A percentile compares a stretch with the other conserved stretches of the same genome.
phyloP scores from a whole-genome alignment of 495 filamentous ascomycete species.

The Penicillium lividum region DNA sequence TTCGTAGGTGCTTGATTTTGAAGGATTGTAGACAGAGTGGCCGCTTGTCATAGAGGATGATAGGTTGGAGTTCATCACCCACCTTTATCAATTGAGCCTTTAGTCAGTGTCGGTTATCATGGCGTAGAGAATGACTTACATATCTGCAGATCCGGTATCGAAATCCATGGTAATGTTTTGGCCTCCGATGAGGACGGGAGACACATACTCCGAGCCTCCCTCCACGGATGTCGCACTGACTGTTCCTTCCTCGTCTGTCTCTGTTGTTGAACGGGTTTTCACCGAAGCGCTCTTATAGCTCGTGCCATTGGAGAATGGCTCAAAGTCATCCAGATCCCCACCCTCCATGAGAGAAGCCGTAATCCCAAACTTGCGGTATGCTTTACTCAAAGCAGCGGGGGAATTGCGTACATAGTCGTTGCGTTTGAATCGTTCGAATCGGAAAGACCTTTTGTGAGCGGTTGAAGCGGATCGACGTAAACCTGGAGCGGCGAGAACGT shows the following conservation, averaged over 20 bases:
- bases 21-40: conserved; percentile 64
- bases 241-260: conserved; percentile 46
- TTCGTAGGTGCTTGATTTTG: conserved; percentile 57
- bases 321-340: conserved; percentile 38
- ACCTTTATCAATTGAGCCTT: conserved; percentile 39
- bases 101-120: not conserved
- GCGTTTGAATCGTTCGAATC: conserved; percentile 59
- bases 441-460: conserved; percentile 52
- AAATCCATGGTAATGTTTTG: conserved; percentile 76
- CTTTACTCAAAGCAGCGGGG: conserved; percentile 57
- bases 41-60: conserved; percentile 40
- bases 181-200: conserved; percentile 70
- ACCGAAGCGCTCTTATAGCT: not conserved
- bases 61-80: conserved; percentile 75
- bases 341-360: conserved; percentile 20
- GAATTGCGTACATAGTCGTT: conserved; percentile 54
- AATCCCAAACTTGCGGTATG: conserved; percentile 65
- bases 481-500: conserved; percentile 33
- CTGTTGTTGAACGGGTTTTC: not conserved
- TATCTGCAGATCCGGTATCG: conserved; percentile 80
- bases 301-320: conserved; percentile 23
- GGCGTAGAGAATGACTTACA: conserved; percentile 53
- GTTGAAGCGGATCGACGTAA: conserved; percentile 2
- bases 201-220: conserved; percentile 69
- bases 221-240: conserved; percentile 62